phyloP scores from a whole-genome alignment of 371 early-diverging fungal genomes.

The Paraphysoderma sedebokerense region DNA sequence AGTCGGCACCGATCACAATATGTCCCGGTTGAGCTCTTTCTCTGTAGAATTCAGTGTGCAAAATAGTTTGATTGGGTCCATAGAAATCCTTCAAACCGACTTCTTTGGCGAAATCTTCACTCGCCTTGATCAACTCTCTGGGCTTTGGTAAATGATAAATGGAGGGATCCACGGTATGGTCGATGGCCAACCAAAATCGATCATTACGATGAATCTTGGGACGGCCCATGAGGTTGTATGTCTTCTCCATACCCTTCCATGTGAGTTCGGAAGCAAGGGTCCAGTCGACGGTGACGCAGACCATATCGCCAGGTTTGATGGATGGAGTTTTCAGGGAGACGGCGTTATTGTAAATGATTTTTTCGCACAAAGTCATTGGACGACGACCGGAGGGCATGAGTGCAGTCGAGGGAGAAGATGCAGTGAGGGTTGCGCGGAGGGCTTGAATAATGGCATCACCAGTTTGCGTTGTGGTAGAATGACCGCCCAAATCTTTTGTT shows the following conservation, averaged over 20 bases:
- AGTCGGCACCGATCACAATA: slow-evolving; percentile 61
- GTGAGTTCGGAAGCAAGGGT: slow-evolving; percentile 60
- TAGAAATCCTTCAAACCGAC: slow-evolving; percentile 48
- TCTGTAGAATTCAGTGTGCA: slow-evolving; percentile 65
- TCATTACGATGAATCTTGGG: slow-evolving; percentile 55
- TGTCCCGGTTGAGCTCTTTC: slow-evolving; percentile 64
- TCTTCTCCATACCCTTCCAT: slow-evolving; percentile 74
- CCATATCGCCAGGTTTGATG: slow-evolving; percentile 55
- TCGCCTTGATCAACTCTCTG: slow-evolving; percentile 38
- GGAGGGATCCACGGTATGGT: slow-evolving; percentile 57
- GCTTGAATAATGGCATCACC: slow-evolving; percentile 75
- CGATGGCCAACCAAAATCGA: slow-evolving; percentile 64
- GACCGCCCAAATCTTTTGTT: slow-evolving; percentile 79
- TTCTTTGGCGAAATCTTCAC: slow-evolving; percentile 48
- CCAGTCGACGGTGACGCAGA: slow-evolving; percentile 63
- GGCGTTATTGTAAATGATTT: slow-evolving; percentile 50
- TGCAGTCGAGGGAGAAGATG: slow-evolving; percentile 13
- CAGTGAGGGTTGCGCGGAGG: slow-evolving; percentile 20
- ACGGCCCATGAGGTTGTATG: slow-evolving; percentile 50
- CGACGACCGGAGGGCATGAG: slow-evolving; percentile 28
- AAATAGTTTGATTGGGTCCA: slow-evolving; percentile 54
- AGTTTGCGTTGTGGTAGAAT: slow-evolving; percentile 58
- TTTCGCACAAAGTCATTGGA: slow-evolving; percentile 53
- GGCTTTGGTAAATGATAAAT: slow-evolving; percentile 53
- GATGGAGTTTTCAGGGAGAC: slow-evolving; percentile 40